These are phyloP conservation scores for Syzygium syzygioides DNA, from an alignment of 441 rosid species.

Conservation along the genomic window DNA sequence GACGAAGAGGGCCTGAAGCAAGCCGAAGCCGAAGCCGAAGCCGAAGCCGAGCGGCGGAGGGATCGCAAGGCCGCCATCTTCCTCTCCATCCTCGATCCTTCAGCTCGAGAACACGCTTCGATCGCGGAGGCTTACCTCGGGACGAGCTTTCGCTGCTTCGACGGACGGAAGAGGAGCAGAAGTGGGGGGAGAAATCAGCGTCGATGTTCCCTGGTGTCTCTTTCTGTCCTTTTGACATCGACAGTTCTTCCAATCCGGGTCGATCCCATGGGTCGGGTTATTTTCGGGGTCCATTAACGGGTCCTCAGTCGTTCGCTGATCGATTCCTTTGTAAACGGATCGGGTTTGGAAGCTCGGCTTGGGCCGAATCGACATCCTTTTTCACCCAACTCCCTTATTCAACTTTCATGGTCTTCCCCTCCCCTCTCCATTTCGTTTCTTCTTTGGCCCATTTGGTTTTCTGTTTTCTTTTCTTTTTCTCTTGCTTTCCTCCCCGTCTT, in stretches of 20 bases:
- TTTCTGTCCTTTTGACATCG: neutral
- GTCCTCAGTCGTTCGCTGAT: neutral
- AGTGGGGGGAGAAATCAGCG: neutral
- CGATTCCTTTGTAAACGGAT: neutral
- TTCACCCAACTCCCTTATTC: too few species aligned
- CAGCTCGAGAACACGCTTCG: neutral
- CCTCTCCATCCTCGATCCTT: slow-evolving; percentile 21
- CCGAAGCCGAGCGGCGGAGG: slow-evolving; percentile 25
- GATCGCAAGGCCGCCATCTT: slow-evolving; percentile 46
- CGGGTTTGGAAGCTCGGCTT: neutral
- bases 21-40: slow-evolving; percentile 31
- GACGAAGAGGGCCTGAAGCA: slow-evolving; percentile 29
- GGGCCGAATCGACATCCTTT: neutral
- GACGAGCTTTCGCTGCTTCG: too few species aligned
- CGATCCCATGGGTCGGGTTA: neutral
- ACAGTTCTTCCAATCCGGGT: neutral
- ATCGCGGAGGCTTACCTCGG: neutral
- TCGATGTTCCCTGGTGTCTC: neutral
- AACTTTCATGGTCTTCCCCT: too few species aligned
- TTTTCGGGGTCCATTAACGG: neutral
- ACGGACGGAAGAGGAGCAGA: neutral
- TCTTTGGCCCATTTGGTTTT: too few species aligned
- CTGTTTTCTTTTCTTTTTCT: too few species aligned
- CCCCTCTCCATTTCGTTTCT: too few species aligned
- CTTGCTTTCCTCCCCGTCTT: too few species aligned